These are phyloP conservation scores for Boletus coccyginus DNA, from an alignment of 768 basidiomycete species.

Conservation along the genomic window DNA sequence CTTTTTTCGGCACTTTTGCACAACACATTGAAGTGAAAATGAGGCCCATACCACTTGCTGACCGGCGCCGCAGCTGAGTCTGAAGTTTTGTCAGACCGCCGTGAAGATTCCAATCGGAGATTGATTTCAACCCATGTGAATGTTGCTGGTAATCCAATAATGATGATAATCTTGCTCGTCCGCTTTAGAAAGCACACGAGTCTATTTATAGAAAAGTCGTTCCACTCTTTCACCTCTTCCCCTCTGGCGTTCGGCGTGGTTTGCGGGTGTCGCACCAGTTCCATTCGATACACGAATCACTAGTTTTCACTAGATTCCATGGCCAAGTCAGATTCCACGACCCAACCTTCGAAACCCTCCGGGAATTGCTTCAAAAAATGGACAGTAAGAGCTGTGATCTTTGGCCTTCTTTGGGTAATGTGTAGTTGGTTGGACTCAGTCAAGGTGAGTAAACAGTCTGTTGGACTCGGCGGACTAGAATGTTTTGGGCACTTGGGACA, in stretches of 20 bases:
- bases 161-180: slow-evolving; percentile 1
- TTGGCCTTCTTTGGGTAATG: slow-evolving; percentile 31
- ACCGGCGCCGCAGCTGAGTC: too few relatives aligned
- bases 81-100: too few relatives aligned
- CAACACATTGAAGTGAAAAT: too few relatives aligned
- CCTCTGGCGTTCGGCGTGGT: not conserved
- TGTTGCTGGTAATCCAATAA: too few relatives aligned
- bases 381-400: slow-evolving; percentile 26
- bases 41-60: too few relatives aligned
- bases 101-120: too few relatives aligned
- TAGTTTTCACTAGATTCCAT: slow-evolving; percentile 11
- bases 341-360: not conserved
- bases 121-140: too few relatives aligned
- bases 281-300: not conserved
- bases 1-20: too few relatives aligned
- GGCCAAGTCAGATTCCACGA: slow-evolving; percentile 11
- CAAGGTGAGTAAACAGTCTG: slow-evolving; percentile 43
- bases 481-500: slow-evolving; percentile 25
- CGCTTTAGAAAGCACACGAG: not conserved
- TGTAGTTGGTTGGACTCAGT: slow-evolving; percentile 59
- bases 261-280: not conserved
- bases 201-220: not conserved
- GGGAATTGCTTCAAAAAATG: slow-evolving; percentile 29
- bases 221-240: not conserved
- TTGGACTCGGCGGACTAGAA: not conserved